A percentile compares a stretch with the other conserved stretches of the same genome.
Evolutionary conservation across 1,284 basidiomycete genomes (phyloP).

Genomic region (Trametes sp.): DNA sequence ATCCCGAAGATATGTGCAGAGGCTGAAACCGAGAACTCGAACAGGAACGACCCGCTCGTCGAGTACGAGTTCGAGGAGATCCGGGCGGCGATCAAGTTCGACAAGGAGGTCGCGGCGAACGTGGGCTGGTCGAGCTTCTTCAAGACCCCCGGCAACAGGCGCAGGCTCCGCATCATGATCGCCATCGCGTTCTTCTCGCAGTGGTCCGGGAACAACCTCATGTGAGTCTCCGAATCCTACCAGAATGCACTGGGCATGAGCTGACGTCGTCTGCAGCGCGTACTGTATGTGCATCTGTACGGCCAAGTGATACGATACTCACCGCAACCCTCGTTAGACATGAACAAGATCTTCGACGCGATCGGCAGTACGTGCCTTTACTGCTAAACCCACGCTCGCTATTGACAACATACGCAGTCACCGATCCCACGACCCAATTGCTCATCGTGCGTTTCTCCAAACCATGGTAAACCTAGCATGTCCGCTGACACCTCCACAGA

Average conservation of each 20-base stretch:
- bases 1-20: too few species aligned
- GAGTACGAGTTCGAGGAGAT: conserved; percentile 70
- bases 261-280: conserved; percentile 32
- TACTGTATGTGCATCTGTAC: conserved; percentile 37
- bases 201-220: conserved; percentile 71
- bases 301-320: not conserved
- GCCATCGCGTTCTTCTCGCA: conserved; percentile 70
- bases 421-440: conserved; percentile 57
- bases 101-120: conserved; percentile 50
- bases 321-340: conserved; percentile 38
- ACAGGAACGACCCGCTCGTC: conserved; percentile 61
- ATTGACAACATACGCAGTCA: conserved; percentile 43
- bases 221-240: conserved; percentile 40
- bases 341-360: conserved; percentile 58
- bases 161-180: conserved; percentile 60
- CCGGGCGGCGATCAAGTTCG: conserved; percentile 58
- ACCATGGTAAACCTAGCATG: not conserved
- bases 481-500: conserved; percentile 35
- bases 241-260: too few species aligned
- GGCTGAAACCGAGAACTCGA: too few species aligned
- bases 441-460: conserved; percentile 43
- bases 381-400: not conserved
- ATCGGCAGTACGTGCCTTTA: conserved; percentile 49
- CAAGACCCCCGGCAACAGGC: conserved; percentile 60
- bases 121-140: conserved; percentile 59